Conservation (phyloP, 2,329 filamentous ascomycete genomes). For the Sporothrix euskadiensis region DNA sequence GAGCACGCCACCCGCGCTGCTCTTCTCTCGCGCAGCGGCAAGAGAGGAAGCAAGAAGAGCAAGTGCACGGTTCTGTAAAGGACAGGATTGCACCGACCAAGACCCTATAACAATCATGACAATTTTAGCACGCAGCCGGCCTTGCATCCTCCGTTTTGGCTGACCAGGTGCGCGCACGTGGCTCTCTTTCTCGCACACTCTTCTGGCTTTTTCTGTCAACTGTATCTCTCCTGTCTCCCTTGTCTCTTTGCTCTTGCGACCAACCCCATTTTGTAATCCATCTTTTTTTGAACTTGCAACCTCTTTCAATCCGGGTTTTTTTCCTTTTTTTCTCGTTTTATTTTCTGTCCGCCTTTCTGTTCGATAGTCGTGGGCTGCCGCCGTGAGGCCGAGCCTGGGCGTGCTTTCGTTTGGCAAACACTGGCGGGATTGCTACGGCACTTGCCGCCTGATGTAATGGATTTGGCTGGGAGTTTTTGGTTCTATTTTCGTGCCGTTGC, state of each 20-base stretch:
- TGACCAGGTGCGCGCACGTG: slow-evolving; percentile 13
- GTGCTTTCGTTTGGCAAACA: slow-evolving; percentile 26
- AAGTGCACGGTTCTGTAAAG: slow-evolving; percentile 81
- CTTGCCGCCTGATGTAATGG: slow-evolving; percentile 31
- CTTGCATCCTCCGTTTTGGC: not conserved
- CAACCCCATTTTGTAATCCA: slow-evolving; percentile 29
- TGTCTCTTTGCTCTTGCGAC: slow-evolving; percentile 25
- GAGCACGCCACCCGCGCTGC: slow-evolving; percentile 96
- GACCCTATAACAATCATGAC: slow-evolving; percentile 19
- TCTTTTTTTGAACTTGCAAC: slow-evolving; percentile 22
- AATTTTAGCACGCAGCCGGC: slow-evolving; percentile 1
- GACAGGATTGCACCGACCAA: not conserved
- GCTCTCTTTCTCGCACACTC: slow-evolving; percentile 19
- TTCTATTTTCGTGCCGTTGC: slow-evolving; percentile 30
- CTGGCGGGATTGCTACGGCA: slow-evolving; percentile 20
- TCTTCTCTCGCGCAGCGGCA: slow-evolving; percentile 68
- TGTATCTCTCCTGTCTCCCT: slow-evolving; percentile 18
- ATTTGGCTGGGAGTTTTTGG: slow-evolving; percentile 34
- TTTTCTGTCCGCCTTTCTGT: slow-evolving; percentile 24
- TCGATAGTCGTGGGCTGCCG: slow-evolving; percentile 24
- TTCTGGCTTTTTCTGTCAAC: slow-evolving; percentile 18
- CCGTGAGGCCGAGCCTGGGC: slow-evolving; percentile 10
- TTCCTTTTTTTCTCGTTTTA: slow-evolving; percentile 10
- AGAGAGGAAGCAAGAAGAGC: slow-evolving; percentile 41
- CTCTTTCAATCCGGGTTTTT: slow-evolving; percentile 9